Evolutionary conservation across 768 basidiomycete species (phyloP).

Genomic region (Leccinum broughii): DNA sequence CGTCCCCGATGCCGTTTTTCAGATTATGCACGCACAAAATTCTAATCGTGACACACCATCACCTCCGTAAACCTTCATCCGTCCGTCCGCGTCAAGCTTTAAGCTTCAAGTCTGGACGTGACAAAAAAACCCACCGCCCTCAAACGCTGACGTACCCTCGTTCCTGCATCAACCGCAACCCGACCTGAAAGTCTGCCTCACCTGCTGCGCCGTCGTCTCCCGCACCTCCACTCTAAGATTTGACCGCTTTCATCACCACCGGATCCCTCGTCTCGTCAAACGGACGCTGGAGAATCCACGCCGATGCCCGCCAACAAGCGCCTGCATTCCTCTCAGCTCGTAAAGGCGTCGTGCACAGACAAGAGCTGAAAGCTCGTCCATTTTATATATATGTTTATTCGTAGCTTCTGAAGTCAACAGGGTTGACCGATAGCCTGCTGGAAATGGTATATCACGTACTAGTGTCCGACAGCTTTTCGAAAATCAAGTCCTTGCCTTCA

Average conservation of each 20-base stretch:
- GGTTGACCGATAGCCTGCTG: no score
- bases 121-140: slow-evolving; percentile 31
- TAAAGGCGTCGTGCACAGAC: slow-evolving; percentile 54
- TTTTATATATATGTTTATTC: no score
- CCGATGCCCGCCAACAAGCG: slow-evolving; percentile 44
- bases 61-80: slow-evolving; percentile 32
- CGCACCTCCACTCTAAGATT: slow-evolving; percentile 84
- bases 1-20: no score
- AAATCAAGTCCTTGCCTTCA: no score
- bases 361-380: no score
- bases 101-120: slow-evolving; percentile 26
- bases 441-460: slow-evolving; percentile 6
- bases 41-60: slow-evolving; percentile 34
- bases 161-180: slow-evolving; percentile 75
- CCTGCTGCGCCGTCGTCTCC: slow-evolving; percentile 39
- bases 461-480: slow-evolving; percentile 34
- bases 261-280: slow-evolving; percentile 66
- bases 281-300: slow-evolving; percentile 76
- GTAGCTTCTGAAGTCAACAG: no score
- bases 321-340: slow-evolving; percentile 71
- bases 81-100: neutral
- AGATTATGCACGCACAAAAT: slow-evolving; percentile 14
- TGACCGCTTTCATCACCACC: slow-evolving; percentile 62
- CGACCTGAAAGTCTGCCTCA: slow-evolving; percentile 51
- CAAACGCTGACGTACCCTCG: slow-evolving; percentile 76